Evolutionary conservation across 2,329 filamentous ascomycete genomes (phyloP).

Genomic region (Alternaria burnsii): DNA sequence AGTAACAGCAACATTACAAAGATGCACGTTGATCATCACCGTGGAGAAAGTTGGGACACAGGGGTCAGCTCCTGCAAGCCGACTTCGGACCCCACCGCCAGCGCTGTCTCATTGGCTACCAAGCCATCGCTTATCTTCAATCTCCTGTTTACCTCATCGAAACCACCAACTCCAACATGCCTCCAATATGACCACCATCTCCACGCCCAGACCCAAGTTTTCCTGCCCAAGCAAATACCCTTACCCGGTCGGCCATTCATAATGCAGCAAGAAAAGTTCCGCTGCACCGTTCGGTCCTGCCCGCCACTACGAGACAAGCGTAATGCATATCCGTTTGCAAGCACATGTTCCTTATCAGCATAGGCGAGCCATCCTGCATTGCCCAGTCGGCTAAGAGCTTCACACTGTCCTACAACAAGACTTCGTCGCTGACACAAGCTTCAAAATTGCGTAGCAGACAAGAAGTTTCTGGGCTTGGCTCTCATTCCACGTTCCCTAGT

Average conservation of each 20-base stretch:
- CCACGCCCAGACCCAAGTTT: constrained; percentile 26
- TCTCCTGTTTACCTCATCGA: constrained; percentile 37
- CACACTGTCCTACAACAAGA: constrained; percentile 6
- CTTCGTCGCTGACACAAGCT: constrained; percentile 19
- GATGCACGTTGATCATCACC: constrained; percentile 13
- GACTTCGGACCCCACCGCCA: constrained; percentile 10
- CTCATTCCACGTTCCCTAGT: constrained; percentile 9
- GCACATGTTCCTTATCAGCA: constrained; percentile 30
- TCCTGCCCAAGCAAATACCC: neutral
- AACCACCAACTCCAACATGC: constrained; percentile 27
- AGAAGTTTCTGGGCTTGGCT: constrained; percentile 16
- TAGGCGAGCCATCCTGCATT: constrained; percentile 21
- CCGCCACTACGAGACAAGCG: constrained; percentile 15
- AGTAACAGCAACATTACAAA: constrained; percentile 15
- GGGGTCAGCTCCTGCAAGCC: constrained; percentile 8
- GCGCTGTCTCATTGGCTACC: constrained; percentile 22
- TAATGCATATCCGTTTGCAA: neutral
- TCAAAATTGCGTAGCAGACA: constrained; percentile 9
- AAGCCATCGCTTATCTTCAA: constrained; percentile 30
- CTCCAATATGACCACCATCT: constrained; percentile 6
- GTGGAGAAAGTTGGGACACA: constrained; percentile 16
- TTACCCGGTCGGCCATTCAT: constrained; percentile 19
- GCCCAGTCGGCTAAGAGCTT: constrained; percentile 17
- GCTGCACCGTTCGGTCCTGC: constrained; percentile 11
- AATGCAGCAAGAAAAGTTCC: constrained; percentile 11